Base-by-base conservation (phyloP, 805 yeast species). In the Naumovozyma baii region DNA sequence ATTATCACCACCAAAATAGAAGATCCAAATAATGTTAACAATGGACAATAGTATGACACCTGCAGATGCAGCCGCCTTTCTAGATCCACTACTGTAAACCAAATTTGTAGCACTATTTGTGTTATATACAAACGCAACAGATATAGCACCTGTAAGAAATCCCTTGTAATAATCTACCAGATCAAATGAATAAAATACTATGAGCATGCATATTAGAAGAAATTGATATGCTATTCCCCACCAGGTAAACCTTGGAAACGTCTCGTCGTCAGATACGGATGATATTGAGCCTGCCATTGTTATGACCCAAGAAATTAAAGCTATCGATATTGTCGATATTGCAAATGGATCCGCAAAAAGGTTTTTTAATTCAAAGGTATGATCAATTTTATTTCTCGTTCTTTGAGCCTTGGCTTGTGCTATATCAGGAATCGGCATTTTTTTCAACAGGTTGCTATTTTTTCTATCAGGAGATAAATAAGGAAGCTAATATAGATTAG, bases 191-290 rank as follows among this genome's bases (percentile, higher is more conserved):
- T 73, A 85, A 46, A 76, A 66, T 40, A 68, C 50, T 32, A 71
- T 69, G 43, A 74, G 69, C 16, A 68, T 57, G 4, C 76, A 49
- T 16, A 83, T 69, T 32, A 85, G 49, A 22, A 84, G 45, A 16
- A 87, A 66, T 62, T 90, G 79, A 55, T 76, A 92, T 2, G 83
- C 88, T 4, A 92, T 61, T 1, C 94, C 95, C 98, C 98, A 92
- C 98, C 98, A 90, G 3, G 92, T 76, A 62, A 90, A 83, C 47
- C 76, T 74, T 1, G 96, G 96, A 55, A 81, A 85, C 4, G 61
- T 48, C 13, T 62, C 59, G 18, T 50, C 41, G 15, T 60, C 57
- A 14, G 56, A 39, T 14, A 68, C 68, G 5, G 76, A 58, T 1
- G 83, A 78, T 15, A 83, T 77, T 13, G 94, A 83, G 2, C 96